phyloP scores from a whole-genome alignment of 208 protist genomes.

The Crithidia thermophila region DNA sequence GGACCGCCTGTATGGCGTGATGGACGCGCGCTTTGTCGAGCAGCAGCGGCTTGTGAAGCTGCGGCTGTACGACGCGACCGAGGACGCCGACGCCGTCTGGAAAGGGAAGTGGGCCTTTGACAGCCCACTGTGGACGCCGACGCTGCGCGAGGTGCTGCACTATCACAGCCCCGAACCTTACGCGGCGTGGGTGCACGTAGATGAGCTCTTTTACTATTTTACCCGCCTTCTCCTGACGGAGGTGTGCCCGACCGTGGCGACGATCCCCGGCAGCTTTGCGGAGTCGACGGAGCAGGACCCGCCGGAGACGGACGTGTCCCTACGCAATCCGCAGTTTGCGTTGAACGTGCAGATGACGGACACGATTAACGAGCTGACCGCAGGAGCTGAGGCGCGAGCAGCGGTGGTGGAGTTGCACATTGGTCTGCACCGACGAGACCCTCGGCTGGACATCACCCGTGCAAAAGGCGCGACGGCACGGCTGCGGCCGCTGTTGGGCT shows the following conservation, averaged over 20 bases:
- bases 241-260: constrained; percentile 27
- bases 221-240: constrained; percentile 70
- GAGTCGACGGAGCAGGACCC: constrained; percentile 22
- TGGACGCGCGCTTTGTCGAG: constrained; percentile 77
- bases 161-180: constrained; percentile 20
- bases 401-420: constrained; percentile 45
- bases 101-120: constrained; percentile 61
- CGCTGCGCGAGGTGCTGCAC: constrained; percentile 30
- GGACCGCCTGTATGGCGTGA: constrained; percentile 80
- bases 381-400: not conserved
- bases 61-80: constrained; percentile 51
- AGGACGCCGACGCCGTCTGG: constrained; percentile 44
- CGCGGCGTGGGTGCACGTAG: constrained; percentile 78
- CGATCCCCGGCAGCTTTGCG: constrained; percentile 34
- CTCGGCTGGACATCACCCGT: constrained; percentile 64
- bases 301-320: constrained; percentile 11
- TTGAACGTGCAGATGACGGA: not conserved
- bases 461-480: constrained; percentile 43
- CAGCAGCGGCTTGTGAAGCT: constrained; percentile 80
- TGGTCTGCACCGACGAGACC: constrained; percentile 77
- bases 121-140: constrained; percentile 57
- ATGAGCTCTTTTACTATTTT: constrained; percentile 90
- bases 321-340: constrained; percentile 62
- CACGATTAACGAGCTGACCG: too few species aligned
- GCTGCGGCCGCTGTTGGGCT: constrained; percentile 59